Base-by-base conservation (phyloP, 495 filamentous ascomycete genomes). In the Penicillium malachiteum region DNA sequence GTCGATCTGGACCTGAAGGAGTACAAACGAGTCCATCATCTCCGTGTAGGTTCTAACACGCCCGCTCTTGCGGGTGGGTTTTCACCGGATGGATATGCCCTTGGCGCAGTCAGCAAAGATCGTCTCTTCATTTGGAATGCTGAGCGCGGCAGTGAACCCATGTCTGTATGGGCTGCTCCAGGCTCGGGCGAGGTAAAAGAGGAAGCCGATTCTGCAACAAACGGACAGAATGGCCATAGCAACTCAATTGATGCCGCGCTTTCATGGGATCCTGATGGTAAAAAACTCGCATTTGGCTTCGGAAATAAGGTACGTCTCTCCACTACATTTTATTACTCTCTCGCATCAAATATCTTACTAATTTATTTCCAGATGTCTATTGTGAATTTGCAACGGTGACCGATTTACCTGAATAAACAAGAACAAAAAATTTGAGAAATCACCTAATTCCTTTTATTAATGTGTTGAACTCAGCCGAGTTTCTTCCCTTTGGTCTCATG, bases 181-280 rank as follows among this genome's bases (percentile, higher is more conserved):
- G 58, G 60, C 30, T 38, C 56, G 18, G 68, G 67, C 30, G 62
- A 71, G 12, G 54, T 55, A 12, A 72, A 76, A 42, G 60, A 52
- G 42, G 67, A 68, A n/a, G 46, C 60, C 37, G 70, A 70, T 14
- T 63, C 63, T 21, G 34, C 57, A 13, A 58, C 68, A 11, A 78
- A 75, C 55, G 74, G 71, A 44, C 74, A 75, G 18, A 77, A 77
- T 55, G 74, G 73, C n/a, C 70, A 53, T 47, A 14, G 53, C 18
- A 60, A 69, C 3, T 52, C 63, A 1, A 56, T 58, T 5, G 67
- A 72, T 58, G 80, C 85, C 39, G 85, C 82, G 54, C 64, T 93
- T 16, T 80, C 82, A 44, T 96, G 90, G 90, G 88, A 93, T 71
- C 77, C 80, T 0, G 82, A 90, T 66, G 87, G 89, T 2, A 84